These are phyloP conservation scores for Tuber calosporum DNA, from an alignment of 495 filamentous ascomycete species.

Conservation along the genomic window DNA sequence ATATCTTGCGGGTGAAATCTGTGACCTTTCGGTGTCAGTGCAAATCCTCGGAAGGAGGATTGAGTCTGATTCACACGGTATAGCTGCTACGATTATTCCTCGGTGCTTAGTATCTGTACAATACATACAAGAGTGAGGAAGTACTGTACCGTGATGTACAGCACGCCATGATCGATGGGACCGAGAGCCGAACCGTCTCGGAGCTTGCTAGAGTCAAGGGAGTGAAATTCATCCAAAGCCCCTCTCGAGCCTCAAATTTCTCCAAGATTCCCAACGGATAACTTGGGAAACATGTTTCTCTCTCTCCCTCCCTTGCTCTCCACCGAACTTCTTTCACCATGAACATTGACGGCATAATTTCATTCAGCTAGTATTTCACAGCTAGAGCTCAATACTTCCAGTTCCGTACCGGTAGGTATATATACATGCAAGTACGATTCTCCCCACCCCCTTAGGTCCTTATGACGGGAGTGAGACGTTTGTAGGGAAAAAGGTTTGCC, in stretches of 20 bases:
- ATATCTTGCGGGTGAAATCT: neutral
- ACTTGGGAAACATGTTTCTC: neutral
- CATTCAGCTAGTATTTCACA: neutral
- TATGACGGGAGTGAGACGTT: conserved; percentile 2
- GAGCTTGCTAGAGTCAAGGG: neutral
- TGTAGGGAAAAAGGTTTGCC: neutral
- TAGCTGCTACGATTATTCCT: neutral
- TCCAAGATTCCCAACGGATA: neutral
- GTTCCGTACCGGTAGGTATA: neutral
- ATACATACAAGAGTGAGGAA: neutral
- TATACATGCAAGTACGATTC: neutral
- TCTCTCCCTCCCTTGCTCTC: neutral
- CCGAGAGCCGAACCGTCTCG: neutral
- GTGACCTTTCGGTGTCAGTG: neutral
- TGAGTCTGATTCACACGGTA: neutral
- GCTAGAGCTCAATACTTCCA: neutral
- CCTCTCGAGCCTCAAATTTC: neutral
- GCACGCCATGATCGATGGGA: neutral
- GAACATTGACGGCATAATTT: neutral
- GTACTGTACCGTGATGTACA: too few species aligned
- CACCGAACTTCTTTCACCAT: neutral
- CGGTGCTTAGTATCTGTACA: neutral
- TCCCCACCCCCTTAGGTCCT: neutral
- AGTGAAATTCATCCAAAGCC: neutral
- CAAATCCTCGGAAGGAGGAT: neutral